Evolutionary conservation across 805 yeast genomes (phyloP), one percentile per base, ranked within the genome.

Genomic region (Saccharomycopsis javanensis): DNA sequence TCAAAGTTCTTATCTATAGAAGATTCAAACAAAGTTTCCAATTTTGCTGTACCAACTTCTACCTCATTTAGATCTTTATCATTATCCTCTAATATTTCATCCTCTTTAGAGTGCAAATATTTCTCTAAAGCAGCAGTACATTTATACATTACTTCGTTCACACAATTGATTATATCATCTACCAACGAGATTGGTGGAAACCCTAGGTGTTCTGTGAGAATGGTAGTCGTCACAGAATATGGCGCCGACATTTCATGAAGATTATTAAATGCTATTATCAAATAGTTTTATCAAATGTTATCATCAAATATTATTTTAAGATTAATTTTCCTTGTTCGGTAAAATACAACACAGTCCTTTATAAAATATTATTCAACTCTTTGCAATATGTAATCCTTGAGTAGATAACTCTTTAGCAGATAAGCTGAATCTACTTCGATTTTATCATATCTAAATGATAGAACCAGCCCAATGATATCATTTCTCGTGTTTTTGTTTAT

Each of bases 91-190:
- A 57, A 45, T 13, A 38, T 42, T 38, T 61, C 68, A 10, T 50
- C 57, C 54, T 53, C 30, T 53, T 64, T 61, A 35, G 73, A 72
- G 10, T 61, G 64, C 27, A 91, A 70, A 62, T 83, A 85, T 31
- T 76, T 76, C 67, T 88, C 95, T 71, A 91, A 78, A 1, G 88
- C 95, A 51, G 79, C 80, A 0, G 91, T 83, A 65, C 96, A 86
- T 63, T 85, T 83, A 70, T 86, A 86, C 82, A 89, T 79, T 28
- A 88, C 80, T 54, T 83, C 89, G 65, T 90, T 90, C 25, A 88
- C 94, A 0, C 89, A 87, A 68, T 90, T 89, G 63, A 90, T 88
- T 11, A 91, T 84, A 65, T 88, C 96, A 64, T 91, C 97, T 5
- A 91, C 78, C 13, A 90, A 71, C 0, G 91, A 80, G 8, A 89